Evolutionary conservation across 148 eudicot species (phyloP).

Genomic region (Bassia scoparia): DNA sequence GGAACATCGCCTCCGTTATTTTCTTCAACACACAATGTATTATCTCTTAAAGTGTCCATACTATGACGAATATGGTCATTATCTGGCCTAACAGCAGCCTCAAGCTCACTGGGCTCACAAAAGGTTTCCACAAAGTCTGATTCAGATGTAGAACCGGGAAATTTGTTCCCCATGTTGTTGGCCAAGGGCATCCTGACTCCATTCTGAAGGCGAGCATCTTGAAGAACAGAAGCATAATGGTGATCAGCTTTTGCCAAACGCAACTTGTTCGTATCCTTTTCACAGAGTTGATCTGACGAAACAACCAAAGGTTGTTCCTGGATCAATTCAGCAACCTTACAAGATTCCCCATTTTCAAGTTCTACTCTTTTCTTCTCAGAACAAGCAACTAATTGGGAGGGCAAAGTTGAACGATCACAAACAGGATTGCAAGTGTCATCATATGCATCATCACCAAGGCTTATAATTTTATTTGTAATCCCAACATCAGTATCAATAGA

Average conservation of each 20-base stretch:
- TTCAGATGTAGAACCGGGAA: conserved; percentile 18
- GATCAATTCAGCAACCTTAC: conserved; percentile 19
- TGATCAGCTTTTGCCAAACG: conserved; percentile 23
- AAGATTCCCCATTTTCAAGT: conserved; percentile 20
- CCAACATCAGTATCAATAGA: conserved; percentile 20
- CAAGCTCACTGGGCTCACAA: conserved; percentile 20
- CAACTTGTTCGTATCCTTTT: conserved; percentile 20
- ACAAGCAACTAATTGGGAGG: conserved; percentile 31
- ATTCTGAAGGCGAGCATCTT: conserved; percentile 24
- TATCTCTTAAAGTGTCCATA: conserved; percentile 16
- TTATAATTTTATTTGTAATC: conserved; percentile 12
- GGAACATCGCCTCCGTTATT: conserved; percentile 29
- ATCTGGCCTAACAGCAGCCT: conserved; percentile 15
- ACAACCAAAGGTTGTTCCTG: conserved; percentile 25
- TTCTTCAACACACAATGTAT: conserved; percentile 16
- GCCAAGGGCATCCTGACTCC: conserved; percentile 22
- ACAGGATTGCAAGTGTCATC: conserved; percentile 20
- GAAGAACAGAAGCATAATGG: conserved; percentile 25
- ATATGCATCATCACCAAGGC: conserved; percentile 11
- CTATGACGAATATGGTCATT: conserved; percentile 21
- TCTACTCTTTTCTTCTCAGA: conserved; percentile 25
- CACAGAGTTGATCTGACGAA: conserved; percentile 2
- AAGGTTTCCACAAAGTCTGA: conserved; percentile 17
- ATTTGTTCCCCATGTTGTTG: conserved; percentile 10
- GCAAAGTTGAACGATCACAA: conserved; percentile 28